phyloP scores from a whole-genome alignment of 169 alveolate genomes.

The Theileria annulata region DNA sequence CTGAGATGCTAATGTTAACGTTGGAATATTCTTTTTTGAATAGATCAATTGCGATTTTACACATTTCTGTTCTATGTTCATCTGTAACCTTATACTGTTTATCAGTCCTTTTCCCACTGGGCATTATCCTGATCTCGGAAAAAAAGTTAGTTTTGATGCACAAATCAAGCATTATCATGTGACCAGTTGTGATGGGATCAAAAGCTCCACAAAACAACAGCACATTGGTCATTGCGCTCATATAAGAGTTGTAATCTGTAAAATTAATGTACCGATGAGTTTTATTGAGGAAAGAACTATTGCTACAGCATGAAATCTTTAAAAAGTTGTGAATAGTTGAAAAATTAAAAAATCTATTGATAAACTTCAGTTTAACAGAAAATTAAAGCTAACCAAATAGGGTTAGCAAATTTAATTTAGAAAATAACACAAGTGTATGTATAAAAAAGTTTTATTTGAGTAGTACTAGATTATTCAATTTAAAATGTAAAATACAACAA shows the following conservation, averaged over 20 bases:
- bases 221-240: slow-evolving; percentile 11
- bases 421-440: neutral
- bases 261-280: neutral
- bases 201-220: slow-evolving; percentile 66
- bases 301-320: neutral
- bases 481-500: neutral
- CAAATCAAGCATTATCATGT: slow-evolving; percentile 52
- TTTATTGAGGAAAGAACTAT: neutral
- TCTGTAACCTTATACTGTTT: slow-evolving; percentile 46
- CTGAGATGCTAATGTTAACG: slow-evolving; percentile 10
- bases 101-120: slow-evolving; percentile 61
- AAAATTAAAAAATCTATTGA: neutral
- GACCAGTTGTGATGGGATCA: slow-evolving; percentile 64
- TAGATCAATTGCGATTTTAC: slow-evolving; percentile 28
- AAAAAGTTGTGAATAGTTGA: neutral
- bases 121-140: slow-evolving; percentile 50
- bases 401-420: neutral
- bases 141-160: slow-evolving; percentile 36
- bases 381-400: neutral
- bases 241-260: too few species aligned
- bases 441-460: neutral
- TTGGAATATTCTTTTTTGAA: slow-evolving; percentile 1
- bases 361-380: neutral
- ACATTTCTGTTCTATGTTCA: slow-evolving; percentile 36
- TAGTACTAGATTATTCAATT: neutral